Base-by-base conservation (phyloP, 2,329 filamentous ascomycete species). In the Talaromyces sp. region DNA sequence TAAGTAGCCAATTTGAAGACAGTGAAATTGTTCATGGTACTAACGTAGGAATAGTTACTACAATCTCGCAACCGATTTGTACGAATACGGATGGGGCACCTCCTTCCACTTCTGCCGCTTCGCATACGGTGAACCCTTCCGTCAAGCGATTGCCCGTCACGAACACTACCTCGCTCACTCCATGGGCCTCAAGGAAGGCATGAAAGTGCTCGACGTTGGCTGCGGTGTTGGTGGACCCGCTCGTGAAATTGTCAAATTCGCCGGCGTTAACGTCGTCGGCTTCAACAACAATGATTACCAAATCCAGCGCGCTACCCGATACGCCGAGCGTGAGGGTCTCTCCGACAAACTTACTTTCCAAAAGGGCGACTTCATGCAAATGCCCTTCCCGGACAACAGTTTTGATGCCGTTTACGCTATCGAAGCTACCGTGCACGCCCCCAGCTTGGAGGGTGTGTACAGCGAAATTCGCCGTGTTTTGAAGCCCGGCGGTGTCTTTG, bases 241-340 rank as follows among this genome's bases (percentile, higher is more conserved):
- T 7, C 88, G 93, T 68, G 93, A 98, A 83, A 98, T 99, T 73
- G 92, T 91, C 81, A 96, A 96, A 82, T 99, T 99, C 82, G 90
- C 92, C 11, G 94, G 91, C 67, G 90, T 87, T 72, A 92, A 97
- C 73, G 86, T 98, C 68, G 90, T 92, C 27, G 95, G 95, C 50
- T 82, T 98, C 77, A 99, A 98, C 88, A 98, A 97, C 88, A 98
- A 98, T 80, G 92, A 97, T 82, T 99, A 99, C 84, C 95, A 98
- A 83, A 97, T 98, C 70, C 87, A 97, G 77, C 91, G 95, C 70
- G 94, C 93, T n/a, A 93, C 88, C 14, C 84, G 85, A 63, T 97
- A 97, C 76, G 92, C 93, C 2, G 80, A 85, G 68, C 92, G 92
- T 80, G 92, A 96, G 80, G 89, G 89, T 60, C 83, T 98, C 61